A percentile compares a stretch with the other conserved stretches of the same genome.
Conservation (phyloP, 352 stramenopile species). For the Pythium volutum region DNA sequence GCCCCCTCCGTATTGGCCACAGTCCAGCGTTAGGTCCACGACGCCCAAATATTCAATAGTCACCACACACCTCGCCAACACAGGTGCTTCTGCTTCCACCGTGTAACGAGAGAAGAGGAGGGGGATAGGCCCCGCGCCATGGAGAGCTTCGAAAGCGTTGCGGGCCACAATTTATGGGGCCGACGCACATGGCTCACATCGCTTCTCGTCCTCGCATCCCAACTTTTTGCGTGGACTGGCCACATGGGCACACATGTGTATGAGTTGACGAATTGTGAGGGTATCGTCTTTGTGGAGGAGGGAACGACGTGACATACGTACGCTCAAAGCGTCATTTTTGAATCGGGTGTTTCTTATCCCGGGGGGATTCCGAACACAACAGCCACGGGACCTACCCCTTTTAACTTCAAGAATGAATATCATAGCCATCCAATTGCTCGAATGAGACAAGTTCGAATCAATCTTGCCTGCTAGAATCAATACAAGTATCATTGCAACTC, state of each 20-base stretch:
- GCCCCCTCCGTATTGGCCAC: no score
- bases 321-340: not conserved
- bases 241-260: not conserved
- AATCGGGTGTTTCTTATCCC: not conserved
- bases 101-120: not conserved
- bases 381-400: not conserved
- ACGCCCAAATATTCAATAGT: not conserved
- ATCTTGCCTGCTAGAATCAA: no score
- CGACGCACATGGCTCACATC: slow-evolving; percentile 9
- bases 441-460: no score
- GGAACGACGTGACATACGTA: not conserved
- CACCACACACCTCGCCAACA: no score
- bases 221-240: slow-evolving; percentile 19
- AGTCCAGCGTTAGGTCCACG: no score
- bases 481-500: no score
- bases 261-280: slow-evolving; percentile 4
- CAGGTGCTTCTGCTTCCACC: no score
- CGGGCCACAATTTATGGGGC: slow-evolving; percentile 20
- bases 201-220: slow-evolving; percentile 22
- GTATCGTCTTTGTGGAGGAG: not conserved
- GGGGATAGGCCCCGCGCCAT: slow-evolving; percentile 17
- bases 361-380: not conserved
- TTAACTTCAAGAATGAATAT: no score
- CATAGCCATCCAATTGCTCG: no score
- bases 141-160: slow-evolving; percentile 1